phyloP scores from a whole-genome alignment of 768 basidiomycete genomes.

The Rhizopogon vulgaris region DNA sequence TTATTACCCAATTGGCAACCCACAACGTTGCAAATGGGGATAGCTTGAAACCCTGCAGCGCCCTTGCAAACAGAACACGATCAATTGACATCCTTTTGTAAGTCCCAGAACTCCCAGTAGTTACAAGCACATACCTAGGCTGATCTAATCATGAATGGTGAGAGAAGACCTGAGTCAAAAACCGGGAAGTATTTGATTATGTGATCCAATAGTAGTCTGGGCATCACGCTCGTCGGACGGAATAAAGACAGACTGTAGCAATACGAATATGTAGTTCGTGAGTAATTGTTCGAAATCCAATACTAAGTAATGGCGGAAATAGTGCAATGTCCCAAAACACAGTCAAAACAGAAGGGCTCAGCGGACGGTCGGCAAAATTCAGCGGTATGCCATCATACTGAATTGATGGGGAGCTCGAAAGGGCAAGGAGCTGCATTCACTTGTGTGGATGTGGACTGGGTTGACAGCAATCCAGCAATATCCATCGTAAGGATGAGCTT shows the following conservation, averaged over 20 bases:
- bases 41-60: no score
- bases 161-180: no score
- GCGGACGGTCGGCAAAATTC: no score
- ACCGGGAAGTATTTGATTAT: neutral
- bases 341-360: neutral
- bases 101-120: no score
- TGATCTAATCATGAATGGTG: no score
- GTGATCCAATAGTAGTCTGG: neutral
- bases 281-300: neutral
- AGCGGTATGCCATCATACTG: conserved; percentile 30
- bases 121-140: no score
- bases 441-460: conserved; percentile 46
- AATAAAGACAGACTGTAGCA: neutral
- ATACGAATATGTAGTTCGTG: neutral
- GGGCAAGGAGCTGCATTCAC: conserved; percentile 64
- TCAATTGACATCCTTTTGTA: no score
- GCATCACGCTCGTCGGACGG: neutral
- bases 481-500: conserved; percentile 58
- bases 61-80: no score
- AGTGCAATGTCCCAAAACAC: neutral
- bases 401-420: conserved; percentile 52
- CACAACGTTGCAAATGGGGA: no score
- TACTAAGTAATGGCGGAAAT: neutral
- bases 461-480: conserved; percentile 63
- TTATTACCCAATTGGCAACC: no score